Percentiles rank a stretch among this genome's conserved stretches.
Evolutionary conservation across 2,329 filamentous ascomycete species (phyloP).

Genomic region (Calonectria multiphialidica): DNA sequence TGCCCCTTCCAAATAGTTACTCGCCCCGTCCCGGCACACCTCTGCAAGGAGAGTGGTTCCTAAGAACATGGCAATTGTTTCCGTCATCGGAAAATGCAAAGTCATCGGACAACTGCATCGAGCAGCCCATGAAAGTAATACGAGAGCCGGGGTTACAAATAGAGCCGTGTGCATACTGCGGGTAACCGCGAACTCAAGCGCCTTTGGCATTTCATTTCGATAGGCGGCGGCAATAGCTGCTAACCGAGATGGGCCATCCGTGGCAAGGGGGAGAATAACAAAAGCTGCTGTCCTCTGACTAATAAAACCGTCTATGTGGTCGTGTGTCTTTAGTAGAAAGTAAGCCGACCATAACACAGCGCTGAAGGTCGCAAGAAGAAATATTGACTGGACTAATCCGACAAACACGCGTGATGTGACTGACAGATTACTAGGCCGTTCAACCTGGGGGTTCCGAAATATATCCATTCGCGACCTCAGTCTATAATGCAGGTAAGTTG

Average conservation of each 20-base stretch:
- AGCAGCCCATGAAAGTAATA: background rate
- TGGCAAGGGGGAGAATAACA: background rate
- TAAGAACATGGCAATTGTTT: constrained; percentile 2
- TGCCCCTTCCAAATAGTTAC: constrained; percentile 1
- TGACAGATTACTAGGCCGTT: background rate
- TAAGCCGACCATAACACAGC: background rate
- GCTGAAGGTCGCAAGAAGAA: background rate
- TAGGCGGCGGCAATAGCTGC: background rate
- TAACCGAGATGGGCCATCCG: background rate
- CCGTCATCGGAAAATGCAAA: background rate
- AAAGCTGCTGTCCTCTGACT: background rate
- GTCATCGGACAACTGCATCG: background rate
- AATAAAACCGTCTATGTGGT: background rate
- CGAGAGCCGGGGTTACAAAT: background rate
- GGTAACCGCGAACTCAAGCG: background rate
- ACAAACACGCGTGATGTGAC: background rate
- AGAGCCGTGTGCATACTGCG: background rate
- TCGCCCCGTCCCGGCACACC: background rate
- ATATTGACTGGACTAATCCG: background rate
- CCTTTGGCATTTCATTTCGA: background rate
- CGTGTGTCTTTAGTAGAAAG: background rate
- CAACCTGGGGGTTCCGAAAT: background rate
- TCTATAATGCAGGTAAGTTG: background rate
- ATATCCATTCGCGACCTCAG: background rate
- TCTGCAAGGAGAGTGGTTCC: background rate